Percentiles rank a stretch among this genome's conserved stretches.
phyloP scores from a whole-genome alignment of 2,329 filamentous ascomycete species.

The Sporothrix dimorphospora region DNA sequence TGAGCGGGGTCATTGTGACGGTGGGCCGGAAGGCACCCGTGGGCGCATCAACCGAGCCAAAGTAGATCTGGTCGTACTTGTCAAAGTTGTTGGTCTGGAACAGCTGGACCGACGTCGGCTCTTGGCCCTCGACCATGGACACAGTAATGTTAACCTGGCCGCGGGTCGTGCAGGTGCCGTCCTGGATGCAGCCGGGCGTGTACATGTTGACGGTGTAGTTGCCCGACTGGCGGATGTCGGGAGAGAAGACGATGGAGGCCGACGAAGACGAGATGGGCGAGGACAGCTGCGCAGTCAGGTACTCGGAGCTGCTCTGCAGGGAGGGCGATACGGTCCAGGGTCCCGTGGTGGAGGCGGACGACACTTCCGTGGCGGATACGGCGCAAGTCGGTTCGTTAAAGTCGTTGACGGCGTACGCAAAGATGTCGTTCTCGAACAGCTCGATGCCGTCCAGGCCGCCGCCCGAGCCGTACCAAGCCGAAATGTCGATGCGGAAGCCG shows the following conservation, averaged over 20 bases:
- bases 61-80: constrained; percentile 93
- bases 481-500: constrained; percentile 81
- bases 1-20: constrained; percentile 73
- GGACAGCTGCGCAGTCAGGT: constrained; percentile 70
- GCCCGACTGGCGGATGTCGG: constrained; percentile 84
- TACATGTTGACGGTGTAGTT: constrained; percentile 91
- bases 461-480: constrained; percentile 82
- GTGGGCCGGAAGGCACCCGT: constrained; percentile 74
- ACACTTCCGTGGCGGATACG: constrained; percentile 60
- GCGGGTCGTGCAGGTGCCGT: constrained; percentile 73
- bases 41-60: constrained; percentile 78
- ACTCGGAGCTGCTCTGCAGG: constrained; percentile 70
- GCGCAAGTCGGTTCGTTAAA: constrained; percentile 90
- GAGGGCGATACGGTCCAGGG: constrained; percentile 74
- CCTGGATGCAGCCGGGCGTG: constrained; percentile 86
- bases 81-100: constrained; percentile 95
- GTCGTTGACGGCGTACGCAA: constrained; percentile 77
- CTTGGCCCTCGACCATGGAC: constrained; percentile 48
- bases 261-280: constrained; percentile 59
- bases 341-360: constrained; percentile 70
- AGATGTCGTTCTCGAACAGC: constrained; percentile 83
- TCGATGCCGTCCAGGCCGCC: constrained; percentile 86
- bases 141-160: constrained; percentile 77
- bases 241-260: constrained; percentile 75
- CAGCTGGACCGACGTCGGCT: constrained; percentile 59